Evolutionary conservation across 768 basidiomycete species (phyloP), one percentile per base, ranked within the genome.

Genomic region (Ramaria sp.): DNA sequence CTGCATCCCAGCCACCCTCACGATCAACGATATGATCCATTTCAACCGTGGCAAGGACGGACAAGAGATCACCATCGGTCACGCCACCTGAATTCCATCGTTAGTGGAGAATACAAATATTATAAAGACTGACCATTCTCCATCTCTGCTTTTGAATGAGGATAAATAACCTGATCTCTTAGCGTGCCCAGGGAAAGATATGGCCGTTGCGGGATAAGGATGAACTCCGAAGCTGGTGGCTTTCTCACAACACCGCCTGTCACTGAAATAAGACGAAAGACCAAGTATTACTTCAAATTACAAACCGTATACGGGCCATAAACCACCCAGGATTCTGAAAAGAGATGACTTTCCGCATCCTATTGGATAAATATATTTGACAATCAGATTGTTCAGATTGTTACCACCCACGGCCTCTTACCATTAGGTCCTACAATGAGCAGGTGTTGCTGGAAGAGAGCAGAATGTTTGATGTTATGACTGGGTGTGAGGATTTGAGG

Each of bases 361-460:
- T 85, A 58, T 34, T 16, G 12, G 34, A 24, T 13, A 15, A 7
- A 25, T 1, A 18, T 36, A 18, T 12, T 15, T 32, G 22, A 6
- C n/a, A 44, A 51, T 30, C 7, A 41, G 1, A n/a, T n/a, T 45
- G 54, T 54, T 55, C 6, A 47, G 44, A 16, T 42, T 5, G 10
- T 13, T 25, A 18, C 10, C 34, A 34, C 13, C 7, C 41, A 12
- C 52, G 5, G 32, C 28, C 41, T 55, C 64, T 57, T 52, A 81
- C 93, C 95, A 61, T 98, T 98, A 0, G 93, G 94, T 0, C 94
- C 95, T 45, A 97, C 88, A 48, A 96, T 90, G 16, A 95, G 79
- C 8, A 96, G 72, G 62, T 94, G 88, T 79, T 93, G 82, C 88
- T 92, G 63, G 32, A 28, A 12, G 20, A 50, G 70, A 39, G 37